Conservation (phyloP, 2,329 filamentous ascomycete species). For the Fusarium haematococcum region DNA sequence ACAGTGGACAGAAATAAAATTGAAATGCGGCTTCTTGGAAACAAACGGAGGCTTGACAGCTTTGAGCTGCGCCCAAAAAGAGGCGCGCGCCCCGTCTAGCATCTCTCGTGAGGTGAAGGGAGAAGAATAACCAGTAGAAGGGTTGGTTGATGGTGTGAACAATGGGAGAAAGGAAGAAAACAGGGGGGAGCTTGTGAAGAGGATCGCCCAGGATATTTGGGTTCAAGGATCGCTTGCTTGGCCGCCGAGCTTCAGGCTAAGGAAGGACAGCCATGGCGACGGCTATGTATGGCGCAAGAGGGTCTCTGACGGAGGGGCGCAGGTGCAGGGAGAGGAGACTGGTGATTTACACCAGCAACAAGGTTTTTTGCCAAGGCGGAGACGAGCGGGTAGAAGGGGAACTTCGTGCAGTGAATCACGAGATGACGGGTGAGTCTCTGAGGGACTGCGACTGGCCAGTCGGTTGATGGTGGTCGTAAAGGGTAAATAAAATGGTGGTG, state of each 20-base stretch:
- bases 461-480: constrained; percentile 12
- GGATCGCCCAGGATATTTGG: constrained; percentile 31
- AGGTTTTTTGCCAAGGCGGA: constrained; percentile 22
- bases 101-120: constrained; percentile 39
- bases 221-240: constrained; percentile 9
- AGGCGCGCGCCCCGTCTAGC: constrained; percentile 50
- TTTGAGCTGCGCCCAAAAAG: constrained; percentile 57
- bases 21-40: constrained; percentile 75
- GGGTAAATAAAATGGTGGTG: constrained; percentile 14
- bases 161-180: constrained; percentile 25
- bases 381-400: neutral
- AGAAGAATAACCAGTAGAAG: constrained; percentile 4
- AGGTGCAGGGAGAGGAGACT: constrained; percentile 14
- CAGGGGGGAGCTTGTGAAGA: constrained; percentile 10
- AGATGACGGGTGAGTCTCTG: constrained; percentile 30
- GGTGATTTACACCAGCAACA: constrained; percentile 31
- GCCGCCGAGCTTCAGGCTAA: constrained; percentile 21
- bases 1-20: constrained; percentile 87
- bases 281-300: constrained; percentile 35
- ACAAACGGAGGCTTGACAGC: constrained; percentile 68
- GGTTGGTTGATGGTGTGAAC: constrained; percentile 9
- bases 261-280: constrained; percentile 26
- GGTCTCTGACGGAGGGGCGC: constrained; percentile 12
- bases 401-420: neutral
- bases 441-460: constrained; percentile 24